phyloP scores from a whole-genome alignment of 2,329 filamentous ascomycete species.

The Arthrobotrys musiformis region DNA sequence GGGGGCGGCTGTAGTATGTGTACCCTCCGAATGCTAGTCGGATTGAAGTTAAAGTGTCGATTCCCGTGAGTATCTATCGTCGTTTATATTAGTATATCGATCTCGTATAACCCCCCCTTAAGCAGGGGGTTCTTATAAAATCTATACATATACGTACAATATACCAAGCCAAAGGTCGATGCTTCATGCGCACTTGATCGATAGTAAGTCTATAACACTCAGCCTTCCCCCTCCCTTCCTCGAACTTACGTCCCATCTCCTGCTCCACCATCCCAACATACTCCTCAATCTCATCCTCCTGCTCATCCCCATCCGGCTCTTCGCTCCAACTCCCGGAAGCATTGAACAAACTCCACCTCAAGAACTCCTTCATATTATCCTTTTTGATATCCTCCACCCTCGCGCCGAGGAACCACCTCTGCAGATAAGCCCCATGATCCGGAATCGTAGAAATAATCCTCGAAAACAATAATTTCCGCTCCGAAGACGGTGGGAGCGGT shows the following conservation, averaged over 20 bases:
- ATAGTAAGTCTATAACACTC: conserved; percentile 69
- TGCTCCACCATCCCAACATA: conserved; percentile 69
- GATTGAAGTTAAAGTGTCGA: conserved; percentile 61
- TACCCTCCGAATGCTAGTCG: conserved; percentile 65
- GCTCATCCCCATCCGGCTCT: conserved; percentile 57
- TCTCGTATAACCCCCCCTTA: background rate
- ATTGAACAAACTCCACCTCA: conserved; percentile 72
- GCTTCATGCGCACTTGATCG: conserved; percentile 70
- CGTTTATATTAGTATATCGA: conserved; percentile 27
- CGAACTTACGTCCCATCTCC: conserved; percentile 66
- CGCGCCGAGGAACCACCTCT: conserved; percentile 71
- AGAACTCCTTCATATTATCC: conserved; percentile 72
- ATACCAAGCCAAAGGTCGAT: conserved; percentile 71
- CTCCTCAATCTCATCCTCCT: conserved; percentile 66
- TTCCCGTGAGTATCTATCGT: conserved; percentile 59
- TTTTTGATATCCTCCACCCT: conserved; percentile 67
- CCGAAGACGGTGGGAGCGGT: conserved; percentile 63
- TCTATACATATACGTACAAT: conserved; percentile 62
- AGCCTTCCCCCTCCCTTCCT: conserved; percentile 68
- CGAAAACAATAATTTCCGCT: conserved; percentile 67
- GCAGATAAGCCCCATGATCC: conserved; percentile 68
- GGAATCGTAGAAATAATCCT: conserved; percentile 68
- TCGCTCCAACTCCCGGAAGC: conserved; percentile 63
- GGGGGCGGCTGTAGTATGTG: conserved; percentile 65
- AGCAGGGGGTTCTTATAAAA: background rate